Evolutionary conservation across 129 eudicot species (phyloP).

Genomic region (Arctium minus): DNA sequence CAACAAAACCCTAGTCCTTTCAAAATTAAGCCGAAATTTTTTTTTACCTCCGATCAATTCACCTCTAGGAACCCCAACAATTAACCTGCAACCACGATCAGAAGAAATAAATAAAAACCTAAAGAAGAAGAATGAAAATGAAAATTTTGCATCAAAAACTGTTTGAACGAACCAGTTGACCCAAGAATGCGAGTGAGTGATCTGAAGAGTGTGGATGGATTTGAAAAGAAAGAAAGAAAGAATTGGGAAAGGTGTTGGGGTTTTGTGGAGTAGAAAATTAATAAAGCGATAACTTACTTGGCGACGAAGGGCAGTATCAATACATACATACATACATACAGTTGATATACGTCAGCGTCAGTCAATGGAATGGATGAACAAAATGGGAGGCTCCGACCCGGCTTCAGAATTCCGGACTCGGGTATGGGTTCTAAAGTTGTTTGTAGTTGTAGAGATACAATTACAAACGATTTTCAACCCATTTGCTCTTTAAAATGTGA

Average conservation of each 20-base stretch:
- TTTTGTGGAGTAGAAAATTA: slow-evolving; percentile 16
- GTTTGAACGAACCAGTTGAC: background rate
- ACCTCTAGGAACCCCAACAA: slow-evolving; percentile 12
- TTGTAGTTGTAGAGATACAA: too few species aligned
- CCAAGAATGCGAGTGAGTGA: background rate
- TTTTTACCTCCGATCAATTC: slow-evolving; percentile 18
- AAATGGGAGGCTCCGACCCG: slow-evolving; percentile 13
- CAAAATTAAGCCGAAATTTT: slow-evolving; percentile 24
- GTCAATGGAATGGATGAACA: slow-evolving; percentile 1
- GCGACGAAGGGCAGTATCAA: slow-evolving; percentile 20
- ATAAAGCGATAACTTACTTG: slow-evolving; percentile 8
- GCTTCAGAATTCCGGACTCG: background rate
- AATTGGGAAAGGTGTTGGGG: slow-evolving; percentile 21
- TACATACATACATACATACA: background rate
- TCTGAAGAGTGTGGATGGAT: background rate
- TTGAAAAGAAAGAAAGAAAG: background rate
- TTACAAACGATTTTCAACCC: too few species aligned
- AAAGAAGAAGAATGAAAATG: background rate
- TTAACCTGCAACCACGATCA: slow-evolving; percentile 18
- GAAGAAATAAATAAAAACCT: slow-evolving; percentile 12
- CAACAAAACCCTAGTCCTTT: slow-evolving; percentile 32
- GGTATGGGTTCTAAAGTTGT: background rate
- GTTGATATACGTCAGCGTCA: background rate
- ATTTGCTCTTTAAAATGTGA: too few species aligned
- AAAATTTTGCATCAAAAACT: background rate